These are phyloP conservation scores for Penicillium manginii DNA, from an alignment of 495 filamentous ascomycete species.

Conservation along the genomic window DNA sequence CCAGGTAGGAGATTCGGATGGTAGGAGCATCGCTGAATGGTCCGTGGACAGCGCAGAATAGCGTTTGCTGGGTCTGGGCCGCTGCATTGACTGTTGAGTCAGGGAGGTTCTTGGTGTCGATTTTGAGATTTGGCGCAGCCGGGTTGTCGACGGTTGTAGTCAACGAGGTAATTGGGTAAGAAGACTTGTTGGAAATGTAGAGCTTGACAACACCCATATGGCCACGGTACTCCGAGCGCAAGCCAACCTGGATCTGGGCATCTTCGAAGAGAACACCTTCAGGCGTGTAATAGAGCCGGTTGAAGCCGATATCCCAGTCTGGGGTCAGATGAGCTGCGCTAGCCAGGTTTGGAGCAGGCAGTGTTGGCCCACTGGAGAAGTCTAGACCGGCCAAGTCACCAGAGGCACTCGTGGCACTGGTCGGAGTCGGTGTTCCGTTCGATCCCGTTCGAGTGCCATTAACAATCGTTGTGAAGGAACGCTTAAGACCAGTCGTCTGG, in stretches of 20 bases:
- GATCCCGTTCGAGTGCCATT: conserved; percentile 57
- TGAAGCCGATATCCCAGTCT: conserved; percentile 92
- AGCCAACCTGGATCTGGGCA: conserved; percentile 86
- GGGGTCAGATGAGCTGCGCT: conserved; percentile 91
- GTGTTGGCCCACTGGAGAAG: conserved; percentile 65
- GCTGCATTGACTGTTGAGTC: conserved; percentile 78
- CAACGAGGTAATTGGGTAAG: conserved; percentile 80
- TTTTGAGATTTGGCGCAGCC: conserved; percentile 69
- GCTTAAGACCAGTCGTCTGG: conserved; percentile 81
- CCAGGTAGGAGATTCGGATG: conserved; percentile 90
- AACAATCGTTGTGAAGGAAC: conserved; percentile 69
- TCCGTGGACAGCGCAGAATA: conserved; percentile 86
- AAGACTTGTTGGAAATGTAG: conserved; percentile 93
- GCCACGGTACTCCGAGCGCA: conserved; percentile 91
- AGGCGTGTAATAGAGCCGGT: conserved; percentile 72
- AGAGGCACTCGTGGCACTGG: conserved; percentile 39
- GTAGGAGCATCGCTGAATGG: conserved; percentile 86
- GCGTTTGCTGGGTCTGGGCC: conserved; percentile 86
- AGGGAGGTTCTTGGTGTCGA: conserved; percentile 84
- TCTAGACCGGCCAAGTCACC: conserved; percentile 81
- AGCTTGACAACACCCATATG: conserved; percentile 94
- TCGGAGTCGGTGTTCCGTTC: conserved; percentile 42
- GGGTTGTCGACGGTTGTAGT: conserved; percentile 91
- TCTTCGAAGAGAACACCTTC: conserved; percentile 96
- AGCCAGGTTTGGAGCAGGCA: conserved; percentile 78